phyloP scores from a whole-genome alignment of 2,329 filamentous ascomycete species.

The Polytolypa hystricis region DNA sequence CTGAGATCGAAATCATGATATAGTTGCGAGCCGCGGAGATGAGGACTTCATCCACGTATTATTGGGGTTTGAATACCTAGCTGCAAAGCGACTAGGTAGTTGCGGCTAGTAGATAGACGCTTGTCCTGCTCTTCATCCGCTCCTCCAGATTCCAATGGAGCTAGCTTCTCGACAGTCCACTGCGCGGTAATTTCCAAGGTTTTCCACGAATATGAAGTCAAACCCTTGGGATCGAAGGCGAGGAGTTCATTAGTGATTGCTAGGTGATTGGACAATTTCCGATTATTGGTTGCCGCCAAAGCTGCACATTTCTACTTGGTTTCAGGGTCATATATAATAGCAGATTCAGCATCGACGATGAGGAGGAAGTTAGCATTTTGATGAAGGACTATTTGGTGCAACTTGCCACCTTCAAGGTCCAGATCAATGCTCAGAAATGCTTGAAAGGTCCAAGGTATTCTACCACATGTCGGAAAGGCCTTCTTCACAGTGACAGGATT shows the following conservation, averaged over 20 bases:
- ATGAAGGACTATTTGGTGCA: not conserved
- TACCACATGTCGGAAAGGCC: not conserved
- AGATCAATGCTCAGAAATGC: not conserved
- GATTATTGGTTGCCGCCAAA: not conserved
- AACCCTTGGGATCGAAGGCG: not conserved
- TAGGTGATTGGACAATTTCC: not conserved
- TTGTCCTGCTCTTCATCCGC: not conserved
- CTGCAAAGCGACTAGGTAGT: not conserved
- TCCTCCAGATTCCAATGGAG: no score
- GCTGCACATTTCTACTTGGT: not conserved
- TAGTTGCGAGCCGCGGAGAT: not conserved
- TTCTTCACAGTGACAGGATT: conserved; percentile 1
- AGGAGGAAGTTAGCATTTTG: not conserved
- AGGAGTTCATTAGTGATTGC: not conserved
- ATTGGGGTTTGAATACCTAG: not conserved
- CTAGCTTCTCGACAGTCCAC: not conserved
- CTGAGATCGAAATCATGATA: not conserved
- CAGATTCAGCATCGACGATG: not conserved
- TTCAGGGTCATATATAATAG: not conserved
- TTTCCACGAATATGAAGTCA: not conserved
- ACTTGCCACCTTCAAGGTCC: not conserved
- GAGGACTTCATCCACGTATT: not conserved
- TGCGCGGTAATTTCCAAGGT: not conserved
- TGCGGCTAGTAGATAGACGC: not conserved
- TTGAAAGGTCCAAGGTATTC: not conserved